Base-by-base conservation (phyloP, 2,329 filamentous ascomycete genomes). In the Paecilomyces sp. region DNA sequence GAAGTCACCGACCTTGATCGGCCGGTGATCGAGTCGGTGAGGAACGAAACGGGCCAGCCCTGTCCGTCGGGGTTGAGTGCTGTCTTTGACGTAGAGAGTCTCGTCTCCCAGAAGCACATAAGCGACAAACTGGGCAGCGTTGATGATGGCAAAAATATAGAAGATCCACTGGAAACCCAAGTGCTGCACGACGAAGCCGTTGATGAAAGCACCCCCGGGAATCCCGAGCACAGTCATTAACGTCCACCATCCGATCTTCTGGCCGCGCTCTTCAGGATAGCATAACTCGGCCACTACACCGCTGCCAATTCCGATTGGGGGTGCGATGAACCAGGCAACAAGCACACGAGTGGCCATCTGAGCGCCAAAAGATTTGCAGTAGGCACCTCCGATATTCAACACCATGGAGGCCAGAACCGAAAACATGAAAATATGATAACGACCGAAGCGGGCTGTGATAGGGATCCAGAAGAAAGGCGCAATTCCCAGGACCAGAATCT, bases 141-240 rank as follows among this genome's bases (percentile, higher is more conserved):
- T 85, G 61, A 78, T 78, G 34, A 85, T 84, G 3, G 80, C 81
- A n/a, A 84, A 74, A 31, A 80, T 78, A 77, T 79, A 85, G 68
- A 81, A 85, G 22, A 85, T 83, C 83, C 83, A 85, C 8, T 80
- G 72, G 51, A 81, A 83, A 0, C 81, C 80, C 11, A 80, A 76
- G 28, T 80, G 76, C 57, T 80, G 70, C 0, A 77, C 77, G 0
- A 85, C 82, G 51, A 72, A 71, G 0, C 70, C 68, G 64, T 72
- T 69, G 13, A 71, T 63, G 18, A 72, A 70, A 0, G 70, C 69
- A 1, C 67, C 69, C 15, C 71, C 64, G 0, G 79, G 79, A 9
- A 78, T 77, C 25, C 80, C 80, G 8, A 81, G 64, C 0, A 79
- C 81, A 5, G 80, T 71, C 70, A 82, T 75, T 22, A 73, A 51